A percentile compares a stretch with the other conserved stretches of the same genome.
Evolutionary conservation across 352 stramenopile species (phyloP).

Genomic region (Globisporangium paroecandrum): DNA sequence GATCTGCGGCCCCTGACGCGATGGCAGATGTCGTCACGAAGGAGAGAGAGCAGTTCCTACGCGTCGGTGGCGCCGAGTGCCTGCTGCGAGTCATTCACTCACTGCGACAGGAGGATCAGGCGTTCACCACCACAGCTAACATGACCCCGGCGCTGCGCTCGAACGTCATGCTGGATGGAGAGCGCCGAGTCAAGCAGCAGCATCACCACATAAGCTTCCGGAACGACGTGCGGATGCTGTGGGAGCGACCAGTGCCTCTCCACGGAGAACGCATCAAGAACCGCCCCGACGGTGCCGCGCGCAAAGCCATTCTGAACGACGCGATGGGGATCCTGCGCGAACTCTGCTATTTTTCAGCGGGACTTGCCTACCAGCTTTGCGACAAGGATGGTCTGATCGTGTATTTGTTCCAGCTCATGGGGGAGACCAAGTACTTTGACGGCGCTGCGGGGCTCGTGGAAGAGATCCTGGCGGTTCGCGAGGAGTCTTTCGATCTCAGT

Average conservation of each 20-base stretch:
- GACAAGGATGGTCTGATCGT: constrained; percentile 86
- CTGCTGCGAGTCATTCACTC: constrained; percentile 69
- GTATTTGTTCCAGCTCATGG: constrained; percentile 93
- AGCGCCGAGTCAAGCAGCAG: constrained; percentile 23
- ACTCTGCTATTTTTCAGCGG: constrained; percentile 78
- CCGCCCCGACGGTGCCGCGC: constrained; percentile 39
- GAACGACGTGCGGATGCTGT: constrained; percentile 56
- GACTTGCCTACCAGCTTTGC: constrained; percentile 63
- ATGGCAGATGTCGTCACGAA: constrained; percentile 34
- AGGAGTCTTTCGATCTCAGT: constrained; percentile 76
- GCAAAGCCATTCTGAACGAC: constrained; percentile 64
- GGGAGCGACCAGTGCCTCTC: constrained; percentile 41
- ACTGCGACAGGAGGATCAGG: constrained; percentile 54
- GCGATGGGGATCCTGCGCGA: constrained; percentile 79
- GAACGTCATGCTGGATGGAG: constrained; percentile 33
- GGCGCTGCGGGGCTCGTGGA: constrained; percentile 88
- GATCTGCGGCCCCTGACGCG: constrained; percentile 17
- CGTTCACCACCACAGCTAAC: not conserved
- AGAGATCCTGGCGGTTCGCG: constrained; percentile 89
- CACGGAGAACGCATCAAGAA: constrained; percentile 32
- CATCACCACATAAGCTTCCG: constrained; percentile 28
- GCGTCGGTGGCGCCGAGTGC: constrained; percentile 68
- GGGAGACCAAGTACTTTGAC: constrained; percentile 89
- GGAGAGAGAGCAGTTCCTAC: constrained; percentile 68
- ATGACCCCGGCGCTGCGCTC: constrained; percentile 17